Percentiles rank a stretch among this genome's conserved stretches.
phyloP scores from a whole-genome alignment of 2,329 filamentous ascomycete species.

The Aspergillus pseudonomiae region DNA sequence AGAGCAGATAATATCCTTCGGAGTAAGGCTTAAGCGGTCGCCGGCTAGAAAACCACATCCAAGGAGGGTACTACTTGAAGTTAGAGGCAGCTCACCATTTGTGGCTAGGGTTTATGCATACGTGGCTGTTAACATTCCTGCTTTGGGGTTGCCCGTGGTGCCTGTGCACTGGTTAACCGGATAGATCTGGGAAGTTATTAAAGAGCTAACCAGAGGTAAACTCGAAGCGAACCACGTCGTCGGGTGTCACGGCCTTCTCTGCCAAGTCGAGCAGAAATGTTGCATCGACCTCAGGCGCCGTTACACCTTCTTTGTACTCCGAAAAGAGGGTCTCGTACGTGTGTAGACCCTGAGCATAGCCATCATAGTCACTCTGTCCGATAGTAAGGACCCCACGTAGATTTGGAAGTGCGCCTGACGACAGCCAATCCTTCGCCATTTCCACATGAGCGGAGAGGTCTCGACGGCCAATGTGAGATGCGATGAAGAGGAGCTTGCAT shows the following conservation, averaged over 20 bases:
- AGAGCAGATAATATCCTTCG: conserved; percentile 69
- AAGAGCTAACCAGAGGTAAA: background rate
- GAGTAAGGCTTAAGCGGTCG: conserved; percentile 66
- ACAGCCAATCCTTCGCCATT: background rate
- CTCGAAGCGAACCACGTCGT: background rate
- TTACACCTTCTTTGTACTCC: background rate
- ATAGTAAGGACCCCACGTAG: background rate
- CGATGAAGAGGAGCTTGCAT: too few relatives aligned
- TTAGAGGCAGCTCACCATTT: background rate
- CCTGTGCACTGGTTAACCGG: background rate
- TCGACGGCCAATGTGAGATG: too few relatives aligned
- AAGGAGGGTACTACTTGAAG: conserved; percentile 19
- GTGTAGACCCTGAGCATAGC: background rate
- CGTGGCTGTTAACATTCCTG: background rate
- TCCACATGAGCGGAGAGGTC: too few relatives aligned
- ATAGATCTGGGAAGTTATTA: too few relatives aligned
- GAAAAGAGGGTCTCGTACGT: background rate
- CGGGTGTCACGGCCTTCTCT: background rate
- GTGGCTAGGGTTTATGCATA: background rate
- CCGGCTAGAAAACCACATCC: conserved; percentile 88
- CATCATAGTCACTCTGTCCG: background rate
- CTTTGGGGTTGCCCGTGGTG: background rate
- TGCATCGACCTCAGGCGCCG: background rate
- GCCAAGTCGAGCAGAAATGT: background rate
- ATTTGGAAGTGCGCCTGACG: background rate